Conservation (phyloP, 2,329 filamentous ascomycete species). For the Botrytis tulipae region DNA sequence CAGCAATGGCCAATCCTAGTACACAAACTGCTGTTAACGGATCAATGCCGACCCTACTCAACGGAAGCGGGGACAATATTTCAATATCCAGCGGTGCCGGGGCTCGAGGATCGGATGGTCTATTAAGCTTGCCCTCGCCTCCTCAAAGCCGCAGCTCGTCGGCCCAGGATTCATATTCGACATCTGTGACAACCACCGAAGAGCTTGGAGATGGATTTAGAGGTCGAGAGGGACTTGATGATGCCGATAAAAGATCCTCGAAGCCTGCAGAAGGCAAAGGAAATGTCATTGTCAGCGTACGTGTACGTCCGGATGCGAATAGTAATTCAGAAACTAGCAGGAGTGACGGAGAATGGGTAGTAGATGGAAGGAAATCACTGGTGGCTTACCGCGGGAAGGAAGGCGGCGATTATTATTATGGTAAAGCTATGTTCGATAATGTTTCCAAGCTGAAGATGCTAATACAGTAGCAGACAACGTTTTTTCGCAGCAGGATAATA, state of each 20-base stretch:
- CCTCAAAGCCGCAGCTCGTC: conserved; percentile 89
- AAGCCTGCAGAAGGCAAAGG: conserved; percentile 72
- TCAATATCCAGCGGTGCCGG: conserved; percentile 62
- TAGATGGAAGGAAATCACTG: conserved; percentile 78
- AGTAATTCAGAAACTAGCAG: conserved; percentile 57
- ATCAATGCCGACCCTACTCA: conserved; percentile 70
- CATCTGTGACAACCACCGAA: conserved; percentile 84
- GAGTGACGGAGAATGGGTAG: conserved; percentile 82
- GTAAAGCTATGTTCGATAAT: conserved; percentile 49
- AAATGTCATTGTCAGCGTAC: conserved; percentile 92
- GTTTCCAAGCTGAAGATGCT: conserved; percentile 17
- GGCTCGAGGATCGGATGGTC: conserved; percentile 68
- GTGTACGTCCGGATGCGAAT: conserved; percentile 79
- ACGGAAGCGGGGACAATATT: conserved; percentile 74
- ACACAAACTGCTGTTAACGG: conserved; percentile 39
- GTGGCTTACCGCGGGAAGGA: conserved; percentile 86
- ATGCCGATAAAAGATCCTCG: conserved; percentile 44
- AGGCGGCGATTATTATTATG: conserved; percentile 88
- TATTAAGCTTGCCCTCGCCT: conserved; percentile 76
- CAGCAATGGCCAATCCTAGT: conserved; percentile 38
- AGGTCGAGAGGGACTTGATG: conserved; percentile 32
- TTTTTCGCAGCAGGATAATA: conserved; percentile 90
- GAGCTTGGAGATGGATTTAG: conserved; percentile 62
- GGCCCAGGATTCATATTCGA: conserved; percentile 87
- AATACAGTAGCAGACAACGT: conserved; percentile 73